phyloP scores from a whole-genome alignment of 768 basidiomycete genomes.

The Cantharellus cinnabarinus region DNA sequence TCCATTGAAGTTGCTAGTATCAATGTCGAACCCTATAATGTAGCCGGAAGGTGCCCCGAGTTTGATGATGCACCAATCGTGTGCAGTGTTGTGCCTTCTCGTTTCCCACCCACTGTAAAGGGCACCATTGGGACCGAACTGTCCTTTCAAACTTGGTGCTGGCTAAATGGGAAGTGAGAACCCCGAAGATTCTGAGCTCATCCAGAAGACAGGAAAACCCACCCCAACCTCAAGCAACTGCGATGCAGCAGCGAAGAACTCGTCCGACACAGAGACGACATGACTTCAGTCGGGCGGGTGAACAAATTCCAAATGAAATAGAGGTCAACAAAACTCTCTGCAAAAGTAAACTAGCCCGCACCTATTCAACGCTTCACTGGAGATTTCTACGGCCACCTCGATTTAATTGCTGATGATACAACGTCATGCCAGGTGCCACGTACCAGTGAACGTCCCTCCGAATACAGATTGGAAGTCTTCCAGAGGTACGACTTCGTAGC shows the following conservation, averaged over 20 bases:
- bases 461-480: conserved; percentile 11
- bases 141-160: conserved; percentile 76
- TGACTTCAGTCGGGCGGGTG: not conserved
- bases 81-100: conserved; percentile 65
- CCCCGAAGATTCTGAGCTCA: not conserved
- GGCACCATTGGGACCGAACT: conserved; percentile 90
- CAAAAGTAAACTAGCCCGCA: not conserved
- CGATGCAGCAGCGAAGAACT: conserved; percentile 81
- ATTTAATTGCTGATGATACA: not conserved
- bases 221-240: conserved; percentile 74
- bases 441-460: conserved; percentile 6
- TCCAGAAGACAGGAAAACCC: conserved; percentile 11
- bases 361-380: not conserved
- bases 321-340: not conserved
- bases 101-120: conserved; percentile 90
- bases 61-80: conserved; percentile 89
- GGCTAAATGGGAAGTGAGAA: conserved; percentile 24
- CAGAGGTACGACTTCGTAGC: conserved; percentile 9
- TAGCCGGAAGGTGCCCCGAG: conserved; percentile 51
- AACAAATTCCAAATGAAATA: not conserved
- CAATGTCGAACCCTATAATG: conserved; percentile 73
- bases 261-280: conserved; percentile 55
- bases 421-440: not conserved
- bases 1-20: conserved; percentile 91
- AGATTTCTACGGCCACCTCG: not conserved